Base-by-base conservation (phyloP, 257 asterid species). In the Fraxinus cuspidata region DNA sequence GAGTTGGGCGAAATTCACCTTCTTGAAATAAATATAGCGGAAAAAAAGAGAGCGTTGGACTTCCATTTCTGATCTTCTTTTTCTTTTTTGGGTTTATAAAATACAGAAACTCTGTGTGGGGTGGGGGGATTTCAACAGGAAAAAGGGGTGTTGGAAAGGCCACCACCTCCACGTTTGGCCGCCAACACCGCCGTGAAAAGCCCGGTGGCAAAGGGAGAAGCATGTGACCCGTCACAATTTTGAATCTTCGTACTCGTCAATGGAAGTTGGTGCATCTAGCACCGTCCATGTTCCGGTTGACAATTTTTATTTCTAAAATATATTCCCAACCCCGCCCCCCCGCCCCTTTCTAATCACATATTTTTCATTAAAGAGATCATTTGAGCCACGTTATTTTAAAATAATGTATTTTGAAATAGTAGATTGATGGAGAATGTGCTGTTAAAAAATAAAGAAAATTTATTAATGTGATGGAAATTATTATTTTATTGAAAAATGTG, bases 1-100 rank as follows among this genome's bases (percentile, higher is more conserved):
- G 76, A 75, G 3, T 13, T 37, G 2, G 31, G 60, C 23, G 32
- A 51, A 69, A 40, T 67, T 79, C 10, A 94, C 98, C 94, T 89
- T 89, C 66, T 76, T 89, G 84, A 73, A 81, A 66, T 74, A 67
- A 82, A 83, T 79, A 85, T 10, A 32, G 53, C 82, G 74, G 71
- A 83, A 82, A 79, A 73, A 65, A 81, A 56, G 68, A 29, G 81
- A 74, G 40, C 8, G 69, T 35, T 71, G 53, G 66, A 71, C 75
- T 65, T 81, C 82, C 96, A 92, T 92, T 77, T 71, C 70, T 75
- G 74, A 23, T 64, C 10, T 38, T 79, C 28, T 44, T 35, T 51
- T 68, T 42, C 74, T 67, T 18, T 74, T 28, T 35, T 68, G 23
- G 32, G 77, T 42, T 25, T 27, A 60, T 25, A 25, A 25, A 27